Conservation (phyloP, 2,329 filamentous ascomycete species). For the Penicillium sp. region DNA sequence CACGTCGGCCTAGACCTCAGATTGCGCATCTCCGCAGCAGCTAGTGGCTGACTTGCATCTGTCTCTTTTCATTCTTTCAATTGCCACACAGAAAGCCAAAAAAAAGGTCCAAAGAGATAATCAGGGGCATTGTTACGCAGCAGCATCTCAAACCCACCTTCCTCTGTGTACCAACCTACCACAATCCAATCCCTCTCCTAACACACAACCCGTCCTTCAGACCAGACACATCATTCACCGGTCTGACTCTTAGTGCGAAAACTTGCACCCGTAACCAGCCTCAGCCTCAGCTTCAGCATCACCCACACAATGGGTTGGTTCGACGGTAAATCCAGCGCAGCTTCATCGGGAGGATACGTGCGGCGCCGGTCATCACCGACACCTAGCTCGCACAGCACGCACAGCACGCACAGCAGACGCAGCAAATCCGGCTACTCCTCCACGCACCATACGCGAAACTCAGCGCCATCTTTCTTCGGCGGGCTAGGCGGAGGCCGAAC, state of each 20-base stretch:
- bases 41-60: slow-evolving; percentile 26
- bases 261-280: neutral
- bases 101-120: slow-evolving; percentile 2
- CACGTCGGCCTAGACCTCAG: slow-evolving; percentile 19
- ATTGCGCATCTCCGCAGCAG: slow-evolving; percentile 23
- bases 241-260: neutral
- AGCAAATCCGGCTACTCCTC: slow-evolving; percentile 38
- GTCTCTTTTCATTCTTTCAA: slow-evolving; percentile 15
- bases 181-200: slow-evolving; percentile 1
- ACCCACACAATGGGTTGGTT: slow-evolving; percentile 48
- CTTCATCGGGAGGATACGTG: slow-evolving; percentile 31
- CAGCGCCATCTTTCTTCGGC: slow-evolving; percentile 50
- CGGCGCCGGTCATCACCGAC: slow-evolving; percentile 26
- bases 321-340: slow-evolving; percentile 37
- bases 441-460: slow-evolving; percentile 40
- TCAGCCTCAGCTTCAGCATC: neutral
- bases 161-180: neutral
- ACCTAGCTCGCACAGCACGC: slow-evolving; percentile 36
- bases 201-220: neutral
- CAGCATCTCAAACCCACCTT: neutral
- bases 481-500: slow-evolving; percentile 37
- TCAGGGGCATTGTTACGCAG: neutral
- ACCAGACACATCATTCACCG: neutral
- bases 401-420: slow-evolving; percentile 39
- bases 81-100: slow-evolving; percentile 21